phyloP scores from a whole-genome alignment of 306 rosid genomes.

The Fragaria ananassa region DNA sequence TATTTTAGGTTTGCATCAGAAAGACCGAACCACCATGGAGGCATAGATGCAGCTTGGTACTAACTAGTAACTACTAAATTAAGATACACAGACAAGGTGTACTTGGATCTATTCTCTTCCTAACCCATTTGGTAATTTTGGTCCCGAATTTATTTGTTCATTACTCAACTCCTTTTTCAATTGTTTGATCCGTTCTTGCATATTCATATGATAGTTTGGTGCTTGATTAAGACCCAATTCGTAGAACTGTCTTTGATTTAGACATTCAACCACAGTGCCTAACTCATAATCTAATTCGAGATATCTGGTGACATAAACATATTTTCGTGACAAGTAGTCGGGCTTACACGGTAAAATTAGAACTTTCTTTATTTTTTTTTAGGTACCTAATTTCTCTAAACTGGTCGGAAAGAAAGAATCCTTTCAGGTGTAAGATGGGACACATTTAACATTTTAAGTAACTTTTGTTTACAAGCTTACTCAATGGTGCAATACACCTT shows the following conservation, averaged over 20 bases:
- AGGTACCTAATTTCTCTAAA: neutral
- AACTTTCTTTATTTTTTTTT: neutral
- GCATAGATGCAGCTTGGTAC: neutral
- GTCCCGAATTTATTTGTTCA: neutral
- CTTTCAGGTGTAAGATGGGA: conserved; percentile 56
- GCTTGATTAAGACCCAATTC: neutral
- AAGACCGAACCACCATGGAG: conserved; percentile 7
- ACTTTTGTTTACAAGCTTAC: conserved; percentile 34
- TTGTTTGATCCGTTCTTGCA: conserved; percentile 1
- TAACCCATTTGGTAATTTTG: conserved; percentile 35
- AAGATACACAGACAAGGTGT: neutral
- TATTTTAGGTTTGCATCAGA: conserved; percentile 27
- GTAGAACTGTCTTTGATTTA: neutral
- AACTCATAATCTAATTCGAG: neutral
- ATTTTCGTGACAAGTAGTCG: neutral
- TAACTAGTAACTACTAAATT: neutral
- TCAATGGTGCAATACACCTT: conserved; percentile 40
- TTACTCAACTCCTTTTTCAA: conserved; percentile 2
- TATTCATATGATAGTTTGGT: neutral
- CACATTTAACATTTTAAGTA: conserved; percentile 30
- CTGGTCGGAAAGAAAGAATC: neutral
- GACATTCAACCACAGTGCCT: neutral
- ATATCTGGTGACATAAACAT: neutral
- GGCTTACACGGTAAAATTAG: neutral
- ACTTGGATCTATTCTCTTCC: conserved; percentile 35